A percentile compares a stretch with the other conserved stretches of the same genome.
Evolutionary conservation across 73 alveolate species (phyloP).

Genomic region (Symbiodinium pilosum): DNA sequence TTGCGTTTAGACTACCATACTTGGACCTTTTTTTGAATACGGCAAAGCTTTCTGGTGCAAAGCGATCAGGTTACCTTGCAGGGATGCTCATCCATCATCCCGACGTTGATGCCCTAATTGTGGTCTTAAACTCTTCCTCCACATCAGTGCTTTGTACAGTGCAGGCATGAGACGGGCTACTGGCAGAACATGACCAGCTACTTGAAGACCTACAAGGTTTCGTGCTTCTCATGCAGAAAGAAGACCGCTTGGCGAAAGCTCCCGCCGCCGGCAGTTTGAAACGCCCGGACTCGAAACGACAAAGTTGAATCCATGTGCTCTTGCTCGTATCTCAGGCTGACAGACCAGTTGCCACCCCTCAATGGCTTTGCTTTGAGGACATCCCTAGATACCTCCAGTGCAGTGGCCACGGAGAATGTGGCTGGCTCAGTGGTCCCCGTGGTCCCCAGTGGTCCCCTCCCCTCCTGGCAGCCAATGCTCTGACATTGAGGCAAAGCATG

Average conservation of each 20-base stretch:
- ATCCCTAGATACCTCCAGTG: slow-evolving; percentile 80
- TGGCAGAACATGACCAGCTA: slow-evolving; percentile 46
- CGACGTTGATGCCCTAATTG: neutral
- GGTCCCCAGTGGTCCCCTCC: too few species aligned
- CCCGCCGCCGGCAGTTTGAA: neutral
- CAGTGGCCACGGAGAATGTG: slow-evolving; percentile 54
- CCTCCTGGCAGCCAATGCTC: neutral
- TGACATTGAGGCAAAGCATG: slow-evolving; percentile 33
- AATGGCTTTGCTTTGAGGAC: neutral
- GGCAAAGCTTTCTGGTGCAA: too few species aligned
- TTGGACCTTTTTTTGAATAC: neutral
- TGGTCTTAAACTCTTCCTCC: neutral
- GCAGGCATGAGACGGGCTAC: slow-evolving; percentile 39
- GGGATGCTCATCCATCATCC: slow-evolving; percentile 36
- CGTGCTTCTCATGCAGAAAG: neutral
- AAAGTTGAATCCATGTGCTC: slow-evolving; percentile 15
- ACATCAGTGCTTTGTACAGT: neutral
- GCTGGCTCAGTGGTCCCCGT: neutral
- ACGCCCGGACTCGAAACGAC: slow-evolving; percentile 24
- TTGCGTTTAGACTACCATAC: neutral
- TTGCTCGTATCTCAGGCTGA: neutral
- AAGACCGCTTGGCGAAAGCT: too few species aligned
- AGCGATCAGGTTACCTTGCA: slow-evolving; percentile 26
- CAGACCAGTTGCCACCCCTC: neutral
- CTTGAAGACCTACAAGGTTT: slow-evolving; percentile 40